phyloP scores from a whole-genome alignment of 306 rosid genomes.

The Rosa persica region DNA sequence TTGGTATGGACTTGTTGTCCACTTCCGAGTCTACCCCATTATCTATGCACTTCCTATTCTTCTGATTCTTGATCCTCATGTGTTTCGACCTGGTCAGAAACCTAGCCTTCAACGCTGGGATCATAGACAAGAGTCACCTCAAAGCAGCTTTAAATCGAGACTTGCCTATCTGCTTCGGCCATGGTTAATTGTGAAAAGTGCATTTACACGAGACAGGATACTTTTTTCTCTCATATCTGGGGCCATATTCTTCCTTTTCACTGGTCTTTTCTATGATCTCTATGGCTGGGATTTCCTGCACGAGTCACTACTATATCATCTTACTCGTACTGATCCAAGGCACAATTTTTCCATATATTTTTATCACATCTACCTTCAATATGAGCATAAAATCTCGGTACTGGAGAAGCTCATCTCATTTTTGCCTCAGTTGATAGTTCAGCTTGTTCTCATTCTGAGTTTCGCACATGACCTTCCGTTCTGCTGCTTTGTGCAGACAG shows the following conservation, averaged over 20 bases:
- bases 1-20: slow-evolving; percentile 95
- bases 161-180: slow-evolving; percentile 28
- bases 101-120: slow-evolving; percentile 70
- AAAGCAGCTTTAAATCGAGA: slow-evolving; percentile 26
- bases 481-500: slow-evolving; percentile 78
- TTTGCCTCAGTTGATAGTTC: slow-evolving; percentile 81
- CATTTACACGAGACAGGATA: slow-evolving; percentile 61
- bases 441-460: slow-evolving; percentile 65
- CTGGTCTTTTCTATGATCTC: slow-evolving; percentile 61
- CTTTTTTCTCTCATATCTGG: slow-evolving; percentile 73
- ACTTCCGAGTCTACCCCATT: slow-evolving; percentile 87
- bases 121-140: slow-evolving; percentile 37
- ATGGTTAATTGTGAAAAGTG: slow-evolving; percentile 44
- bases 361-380: slow-evolving; percentile 85
- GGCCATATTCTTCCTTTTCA: slow-evolving; percentile 58
- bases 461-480: slow-evolving; percentile 79
- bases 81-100: slow-evolving; percentile 56
- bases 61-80: slow-evolving; percentile 72
- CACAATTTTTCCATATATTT: slow-evolving; percentile 90
- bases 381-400: slow-evolving; percentile 48
- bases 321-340: slow-evolving; percentile 89
- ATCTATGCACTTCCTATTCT: slow-evolving; percentile 75
- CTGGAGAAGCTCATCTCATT: slow-evolving; percentile 86
- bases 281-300: slow-evolving; percentile 85
- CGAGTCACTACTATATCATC: slow-evolving; percentile 87